Conservation (phyloP, 1,139 yeast species). For the Blastobotrys arbuscula region DNA sequence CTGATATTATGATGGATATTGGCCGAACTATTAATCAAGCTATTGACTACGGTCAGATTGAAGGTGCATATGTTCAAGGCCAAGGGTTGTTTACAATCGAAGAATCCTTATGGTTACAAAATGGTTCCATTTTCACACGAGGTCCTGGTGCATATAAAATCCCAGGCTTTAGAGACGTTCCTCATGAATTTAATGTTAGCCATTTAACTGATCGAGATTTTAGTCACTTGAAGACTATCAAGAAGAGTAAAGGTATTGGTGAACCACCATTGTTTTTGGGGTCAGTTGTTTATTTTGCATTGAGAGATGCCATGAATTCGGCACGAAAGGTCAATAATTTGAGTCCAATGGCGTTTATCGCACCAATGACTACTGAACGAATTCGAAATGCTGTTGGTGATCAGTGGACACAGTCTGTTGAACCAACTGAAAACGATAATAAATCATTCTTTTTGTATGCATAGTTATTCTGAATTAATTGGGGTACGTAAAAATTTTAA, state of each 20-base stretch:
- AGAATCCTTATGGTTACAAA: constrained; percentile 41
- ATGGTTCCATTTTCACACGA: constrained; percentile 40
- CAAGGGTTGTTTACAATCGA: constrained; percentile 45
- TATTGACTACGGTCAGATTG: constrained; percentile 45
- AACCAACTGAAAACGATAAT: constrained; percentile 32
- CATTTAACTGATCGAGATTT: constrained; percentile 39
- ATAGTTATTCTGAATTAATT: constrained; percentile 15
- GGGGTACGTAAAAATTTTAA: too few species aligned
- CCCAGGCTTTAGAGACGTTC: constrained; percentile 43
- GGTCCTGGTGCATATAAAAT: constrained; percentile 48
- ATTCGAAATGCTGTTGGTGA: constrained; percentile 40
- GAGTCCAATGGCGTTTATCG: constrained; percentile 18
- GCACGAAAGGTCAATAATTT: constrained; percentile 34
- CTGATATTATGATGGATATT: constrained; percentile 44
- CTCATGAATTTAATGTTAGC: constrained; percentile 39
- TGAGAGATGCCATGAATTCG: constrained; percentile 38
- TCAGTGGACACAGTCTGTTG: constrained; percentile 29
- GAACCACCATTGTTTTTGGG: constrained; percentile 46
- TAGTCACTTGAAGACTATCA: constrained; percentile 40
- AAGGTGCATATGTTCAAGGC: constrained; percentile 45
- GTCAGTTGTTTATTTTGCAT: constrained; percentile 39
- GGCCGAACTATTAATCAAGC: constrained; percentile 45
- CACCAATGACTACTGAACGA: constrained; percentile 40
- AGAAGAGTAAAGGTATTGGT: constrained; percentile 43
- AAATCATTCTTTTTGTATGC: constrained; percentile 36